phyloP scores from a whole-genome alignment of 768 basidiomycete species.

The Strobilomyces dryophilus region DNA sequence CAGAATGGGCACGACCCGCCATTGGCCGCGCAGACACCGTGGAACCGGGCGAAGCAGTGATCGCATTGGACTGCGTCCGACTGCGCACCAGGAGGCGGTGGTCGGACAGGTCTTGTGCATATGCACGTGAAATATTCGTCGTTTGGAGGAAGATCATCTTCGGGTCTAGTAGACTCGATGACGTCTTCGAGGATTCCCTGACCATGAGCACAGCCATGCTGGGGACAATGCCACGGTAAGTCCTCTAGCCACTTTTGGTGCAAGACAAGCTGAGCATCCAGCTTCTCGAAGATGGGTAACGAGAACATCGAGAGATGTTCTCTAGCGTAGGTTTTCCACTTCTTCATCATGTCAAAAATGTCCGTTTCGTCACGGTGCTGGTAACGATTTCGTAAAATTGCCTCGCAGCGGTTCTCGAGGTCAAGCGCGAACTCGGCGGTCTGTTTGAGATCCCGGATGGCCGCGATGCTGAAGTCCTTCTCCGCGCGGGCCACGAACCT shows the following conservation, averaged over 20 bases:
- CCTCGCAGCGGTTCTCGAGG: constrained; percentile 71
- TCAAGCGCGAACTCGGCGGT: constrained; percentile 75
- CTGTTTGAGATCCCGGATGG: constrained; percentile 61
- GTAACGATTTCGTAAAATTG: constrained; percentile 63
- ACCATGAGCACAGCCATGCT: constrained; percentile 62
- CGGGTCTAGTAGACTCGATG: constrained; percentile 64
- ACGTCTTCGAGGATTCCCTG: constrained; percentile 71
- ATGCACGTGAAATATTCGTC: constrained; percentile 88
- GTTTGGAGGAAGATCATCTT: constrained; percentile 73
- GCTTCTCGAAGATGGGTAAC: constrained; percentile 66
- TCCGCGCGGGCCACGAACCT: constrained; percentile 66
- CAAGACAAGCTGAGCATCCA: constrained; percentile 60
- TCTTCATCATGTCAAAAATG: constrained; percentile 65
- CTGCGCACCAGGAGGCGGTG: constrained; percentile 66
- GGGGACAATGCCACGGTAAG: constrained; percentile 74
- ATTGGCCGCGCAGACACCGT: constrained; percentile 78
- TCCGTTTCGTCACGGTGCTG: constrained; percentile 53
- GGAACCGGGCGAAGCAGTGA: constrained; percentile 83
- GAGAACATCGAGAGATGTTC: constrained; percentile 71
- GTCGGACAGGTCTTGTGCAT: constrained; percentile 70
- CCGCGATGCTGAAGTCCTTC: constrained; percentile 70
- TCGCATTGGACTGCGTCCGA: constrained; percentile 91
- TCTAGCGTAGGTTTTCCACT: constrained; percentile 70
- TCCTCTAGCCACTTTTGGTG: constrained; percentile 73
- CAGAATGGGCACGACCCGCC: constrained; percentile 93